phyloP scores from a whole-genome alignment of 2,329 filamentous ascomycete species.

The Ceratocystis destructans region DNA sequence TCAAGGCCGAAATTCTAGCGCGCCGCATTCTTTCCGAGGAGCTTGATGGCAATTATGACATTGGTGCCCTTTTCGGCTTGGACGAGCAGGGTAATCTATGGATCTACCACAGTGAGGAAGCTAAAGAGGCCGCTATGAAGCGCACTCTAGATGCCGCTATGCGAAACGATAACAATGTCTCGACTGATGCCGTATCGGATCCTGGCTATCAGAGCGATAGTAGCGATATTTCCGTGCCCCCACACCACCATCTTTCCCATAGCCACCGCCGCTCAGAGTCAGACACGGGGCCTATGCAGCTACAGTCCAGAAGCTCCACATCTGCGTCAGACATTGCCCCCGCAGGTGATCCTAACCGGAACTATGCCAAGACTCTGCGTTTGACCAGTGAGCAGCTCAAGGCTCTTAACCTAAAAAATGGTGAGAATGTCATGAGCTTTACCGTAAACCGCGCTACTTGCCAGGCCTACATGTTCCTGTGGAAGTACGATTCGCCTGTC shows the following conservation, averaged over 20 bases:
- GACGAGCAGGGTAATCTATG: conserved; percentile 95
- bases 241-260: conserved; percentile 12
- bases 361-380: conserved; percentile 91
- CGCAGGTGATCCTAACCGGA: conserved; percentile 58
- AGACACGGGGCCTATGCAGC: conserved; percentile 40
- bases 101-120: conserved; percentile 97
- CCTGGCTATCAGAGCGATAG: conserved; percentile 93
- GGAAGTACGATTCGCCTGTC: conserved; percentile 80
- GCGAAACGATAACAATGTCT: conserved; percentile 36
- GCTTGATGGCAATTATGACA: conserved; percentile 87
- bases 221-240: conserved; percentile 35
- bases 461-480: conserved; percentile 82
- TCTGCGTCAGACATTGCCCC: conserved; percentile 55
- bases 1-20: conserved; percentile 85
- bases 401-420: conserved; percentile 63
- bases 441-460: conserved; percentile 93
- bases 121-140: conserved; percentile 75
- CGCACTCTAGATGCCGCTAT: conserved; percentile 41
- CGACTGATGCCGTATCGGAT: conserved; percentile 75
- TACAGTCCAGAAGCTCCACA: conserved; percentile 27
- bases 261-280: conserved; percentile 54
- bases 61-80: conserved; percentile 85
- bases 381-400: conserved; percentile 93
- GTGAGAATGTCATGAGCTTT: conserved; percentile 90
- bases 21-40: conserved; percentile 87